Conservation (phyloP, 768 basidiomycete genomes). For the Rhizopogon roseolus region DNA sequence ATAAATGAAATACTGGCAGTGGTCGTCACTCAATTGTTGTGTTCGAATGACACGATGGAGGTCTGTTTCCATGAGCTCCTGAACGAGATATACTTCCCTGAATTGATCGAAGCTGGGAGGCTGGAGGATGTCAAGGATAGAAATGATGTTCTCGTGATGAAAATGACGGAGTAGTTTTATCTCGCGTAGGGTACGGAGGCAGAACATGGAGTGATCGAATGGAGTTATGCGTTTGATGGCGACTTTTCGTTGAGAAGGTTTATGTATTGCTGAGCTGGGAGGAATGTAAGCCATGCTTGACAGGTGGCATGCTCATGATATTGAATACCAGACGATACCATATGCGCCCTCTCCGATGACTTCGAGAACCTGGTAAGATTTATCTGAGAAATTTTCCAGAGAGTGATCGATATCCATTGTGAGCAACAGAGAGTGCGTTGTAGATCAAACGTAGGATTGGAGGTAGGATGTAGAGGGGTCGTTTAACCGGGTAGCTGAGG, state of each 20-base stretch:
- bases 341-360: constrained; percentile 95
- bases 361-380: constrained; percentile 68
- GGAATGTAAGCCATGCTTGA: constrained; percentile 8
- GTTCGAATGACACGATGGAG: constrained; percentile 95
- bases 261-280: constrained; percentile 67
- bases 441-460: neutral
- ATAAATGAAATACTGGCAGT: constrained; percentile 97
- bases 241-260: constrained; percentile 75
- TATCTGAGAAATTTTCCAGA: constrained; percentile 44
- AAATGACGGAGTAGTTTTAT: constrained; percentile 92
- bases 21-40: constrained; percentile 90
- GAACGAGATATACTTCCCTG: constrained; percentile 76
- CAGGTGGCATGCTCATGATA: constrained; percentile 1
- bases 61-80: constrained; percentile 89
- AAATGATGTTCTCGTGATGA: constrained; percentile 86
- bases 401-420: constrained; percentile 22
- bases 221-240: constrained; percentile 96
- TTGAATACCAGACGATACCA: constrained; percentile 70
- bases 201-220: constrained; percentile 94
- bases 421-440: neutral
- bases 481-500: neutral
- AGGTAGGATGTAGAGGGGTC: neutral
- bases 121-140: constrained; percentile 89
- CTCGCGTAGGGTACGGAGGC: constrained; percentile 77
- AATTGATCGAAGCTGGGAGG: constrained; percentile 74